Conservation (phyloP, 768 basidiomycete genomes). For the Megacollybia marginata region DNA sequence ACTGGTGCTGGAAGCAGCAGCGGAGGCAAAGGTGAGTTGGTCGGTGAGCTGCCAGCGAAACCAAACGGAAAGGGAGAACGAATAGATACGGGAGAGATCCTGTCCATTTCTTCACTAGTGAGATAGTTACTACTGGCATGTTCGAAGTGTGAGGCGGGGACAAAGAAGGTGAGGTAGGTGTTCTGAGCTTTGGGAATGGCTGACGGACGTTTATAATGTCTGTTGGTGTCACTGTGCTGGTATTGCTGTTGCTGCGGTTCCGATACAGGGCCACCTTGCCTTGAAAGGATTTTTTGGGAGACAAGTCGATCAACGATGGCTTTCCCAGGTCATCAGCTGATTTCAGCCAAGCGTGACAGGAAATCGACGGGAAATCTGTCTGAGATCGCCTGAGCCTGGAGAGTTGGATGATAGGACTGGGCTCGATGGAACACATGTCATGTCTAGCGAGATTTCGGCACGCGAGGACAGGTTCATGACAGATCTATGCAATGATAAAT, state of each 20-base stretch:
- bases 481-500: slow-evolving; percentile 37
- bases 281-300: slow-evolving; percentile 46
- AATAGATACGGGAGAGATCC: no score
- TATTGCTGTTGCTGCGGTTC: slow-evolving; percentile 47
- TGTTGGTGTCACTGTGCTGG: no score
- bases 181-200: slow-evolving; percentile 16
- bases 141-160: slow-evolving; percentile 7
- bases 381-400: slow-evolving; percentile 55
- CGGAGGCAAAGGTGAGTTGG: no score
- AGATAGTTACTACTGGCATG: slow-evolving; percentile 34
- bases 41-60: no score
- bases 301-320: slow-evolving; percentile 26
- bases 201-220: no score
- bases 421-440: slow-evolving; percentile 32
- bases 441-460: slow-evolving; percentile 34
- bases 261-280: slow-evolving; percentile 63
- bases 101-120: no score
- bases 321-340: slow-evolving; percentile 75
- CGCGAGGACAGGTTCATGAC: slow-evolving; percentile 54
- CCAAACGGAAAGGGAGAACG: no score
- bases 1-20: no score
- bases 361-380: no score
- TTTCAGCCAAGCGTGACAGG: slow-evolving; percentile 69
- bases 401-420: slow-evolving; percentile 14
- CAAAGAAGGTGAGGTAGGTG: slow-evolving; percentile 11